Conservation (phyloP, 139 green algal genomes). For the Closterium sp. region DNA sequence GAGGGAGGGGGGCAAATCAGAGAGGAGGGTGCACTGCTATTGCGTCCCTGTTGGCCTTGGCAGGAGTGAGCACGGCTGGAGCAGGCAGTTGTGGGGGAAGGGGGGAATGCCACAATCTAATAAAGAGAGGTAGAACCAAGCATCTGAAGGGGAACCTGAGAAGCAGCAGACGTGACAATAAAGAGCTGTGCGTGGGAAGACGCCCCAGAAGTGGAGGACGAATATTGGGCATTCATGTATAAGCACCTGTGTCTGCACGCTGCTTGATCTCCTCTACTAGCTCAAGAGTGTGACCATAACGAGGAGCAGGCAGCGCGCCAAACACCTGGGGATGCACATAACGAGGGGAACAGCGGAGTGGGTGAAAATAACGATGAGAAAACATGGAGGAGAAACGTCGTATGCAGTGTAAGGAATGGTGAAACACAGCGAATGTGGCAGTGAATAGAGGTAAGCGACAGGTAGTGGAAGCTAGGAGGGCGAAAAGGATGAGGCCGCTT, state of each 20-base stretch:
- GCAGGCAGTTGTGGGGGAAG: background rate
- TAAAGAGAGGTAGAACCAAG: background rate
- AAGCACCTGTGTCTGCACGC: conserved; percentile 45
- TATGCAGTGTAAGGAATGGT: background rate
- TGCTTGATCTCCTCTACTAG: conserved; percentile 47
- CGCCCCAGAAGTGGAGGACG: background rate
- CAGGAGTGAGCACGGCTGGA: conserved; percentile 32
- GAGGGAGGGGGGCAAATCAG: background rate
- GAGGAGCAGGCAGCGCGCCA: conserved; percentile 31
- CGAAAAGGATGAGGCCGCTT: background rate
- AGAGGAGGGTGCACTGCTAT: background rate
- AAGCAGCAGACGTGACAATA: background rate
- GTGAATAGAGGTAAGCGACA: no score
- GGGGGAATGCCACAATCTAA: no score
- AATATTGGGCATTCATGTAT: no score
- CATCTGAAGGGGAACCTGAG: background rate
- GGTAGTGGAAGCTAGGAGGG: background rate
- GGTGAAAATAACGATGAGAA: background rate
- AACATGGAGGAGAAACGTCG: background rate
- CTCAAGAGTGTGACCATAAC: conserved; percentile 29
- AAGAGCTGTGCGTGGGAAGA: no score
- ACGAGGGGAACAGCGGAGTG: no score
- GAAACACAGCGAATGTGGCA: no score
- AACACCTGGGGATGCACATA: conserved; percentile 21
- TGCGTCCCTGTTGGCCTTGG: conserved; percentile 32